Percentiles rank a stretch among this genome's conserved stretches.
Conservation (phyloP, 2,329 filamentous ascomycete species). For the Cercospora sp. region DNA sequence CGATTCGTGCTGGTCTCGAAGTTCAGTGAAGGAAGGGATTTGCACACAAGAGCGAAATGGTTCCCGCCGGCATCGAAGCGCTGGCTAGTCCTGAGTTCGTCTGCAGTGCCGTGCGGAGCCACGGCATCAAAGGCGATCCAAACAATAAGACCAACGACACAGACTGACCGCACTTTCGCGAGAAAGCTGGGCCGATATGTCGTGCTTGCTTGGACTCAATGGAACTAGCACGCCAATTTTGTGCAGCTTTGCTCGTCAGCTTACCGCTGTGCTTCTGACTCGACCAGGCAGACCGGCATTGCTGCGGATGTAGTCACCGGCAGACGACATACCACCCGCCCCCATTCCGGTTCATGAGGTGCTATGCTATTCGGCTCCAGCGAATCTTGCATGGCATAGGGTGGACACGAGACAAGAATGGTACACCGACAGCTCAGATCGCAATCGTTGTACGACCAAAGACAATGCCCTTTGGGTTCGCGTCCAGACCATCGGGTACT, state of each 20-base stretch:
- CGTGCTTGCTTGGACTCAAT: not conserved
- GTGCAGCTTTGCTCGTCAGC: slow-evolving; percentile 1
- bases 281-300: not conserved
- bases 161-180: slow-evolving; percentile 3
- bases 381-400: not conserved
- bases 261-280: not conserved
- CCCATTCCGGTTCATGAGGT: not conserved
- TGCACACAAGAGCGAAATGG: not conserved
- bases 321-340: not conserved
- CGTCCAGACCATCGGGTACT: slow-evolving; percentile 11
- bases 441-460: not conserved
- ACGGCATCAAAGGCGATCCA: not conserved
- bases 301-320: not conserved
- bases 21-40: not conserved
- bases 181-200: slow-evolving; percentile 2
- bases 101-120: not conserved
- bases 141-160: not conserved
- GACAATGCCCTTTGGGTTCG: not conserved
- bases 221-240: not conserved
- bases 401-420: not conserved
- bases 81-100: not conserved
- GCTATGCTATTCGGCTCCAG: not conserved
- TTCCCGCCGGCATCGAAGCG: not conserved
- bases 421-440: not conserved
- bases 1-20: not conserved